Base-by-base conservation (phyloP, 2,329 filamentous ascomycete species). In the Colletotrichum scovillei region DNA sequence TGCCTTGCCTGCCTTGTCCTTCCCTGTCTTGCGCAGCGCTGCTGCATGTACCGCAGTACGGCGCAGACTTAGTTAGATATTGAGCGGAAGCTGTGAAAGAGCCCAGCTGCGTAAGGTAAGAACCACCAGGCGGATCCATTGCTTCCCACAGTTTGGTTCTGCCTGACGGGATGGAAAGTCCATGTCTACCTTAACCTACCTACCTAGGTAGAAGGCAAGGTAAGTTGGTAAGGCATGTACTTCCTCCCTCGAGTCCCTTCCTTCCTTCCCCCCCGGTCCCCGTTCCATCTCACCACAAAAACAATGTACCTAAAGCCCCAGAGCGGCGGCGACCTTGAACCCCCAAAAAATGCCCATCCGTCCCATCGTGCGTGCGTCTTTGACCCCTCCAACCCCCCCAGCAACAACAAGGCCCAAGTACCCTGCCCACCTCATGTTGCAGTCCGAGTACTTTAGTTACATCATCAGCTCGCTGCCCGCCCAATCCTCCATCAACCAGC, bases 361-460 rank as follows among this genome's bases (percentile, higher is more conserved):
- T 28, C 28, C 56, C 28, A 58, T 58, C 56, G 22, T 42, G 52
- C 11, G 22, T 42, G 52, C 28, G 30, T 38, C 63, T 64, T 38
- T n/a, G 65, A 64, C 69, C 69, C 66, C 59, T 63, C 66, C 59
- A 65, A 59, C 70, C 64, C 68, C 69, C 68, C 69, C 69, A 66
- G n/a, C 32, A 46, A 35, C 38, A 57, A 49, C 64, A 49, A 58
- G 35, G 64, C 64, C 16, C 64, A 69, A 59, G 70, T 73, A 73
- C 71, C 71, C 62, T 66, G 49, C 32, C 56, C 52, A 53, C 67
- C n/a, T 38, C 26, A 4, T 49, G 60, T 38, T 63, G 67, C 22
- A 73, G 71, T 71, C 67, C 62, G 67, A 73, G 71, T 73, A 70
- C 71, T 42, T 73, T 57, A 53, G 58, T 69, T 73, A 73, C 71